A percentile compares a stretch with the other conserved stretches of the same genome.
These are phyloP conservation scores for Capsicum baccatum DNA, from an alignment of 257 asterid species.

Conservation along the genomic window DNA sequence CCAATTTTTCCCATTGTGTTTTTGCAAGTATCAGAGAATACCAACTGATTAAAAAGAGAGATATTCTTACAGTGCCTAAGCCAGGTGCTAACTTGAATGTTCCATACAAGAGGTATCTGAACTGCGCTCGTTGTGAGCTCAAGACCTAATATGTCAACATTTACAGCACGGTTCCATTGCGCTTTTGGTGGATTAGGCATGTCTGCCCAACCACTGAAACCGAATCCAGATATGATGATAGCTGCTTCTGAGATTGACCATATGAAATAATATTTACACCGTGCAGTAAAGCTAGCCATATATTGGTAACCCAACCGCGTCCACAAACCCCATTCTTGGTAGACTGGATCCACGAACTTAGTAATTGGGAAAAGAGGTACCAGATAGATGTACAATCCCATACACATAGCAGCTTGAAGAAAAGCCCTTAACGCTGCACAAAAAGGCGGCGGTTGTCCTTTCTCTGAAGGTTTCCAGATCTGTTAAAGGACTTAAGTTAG, in stretches of 20 bases:
- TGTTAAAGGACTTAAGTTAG: slow-evolving; percentile 28
- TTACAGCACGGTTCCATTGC: slow-evolving; percentile 94
- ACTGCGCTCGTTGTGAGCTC: slow-evolving; percentile 93
- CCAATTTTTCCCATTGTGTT: background rate
- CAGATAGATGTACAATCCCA: slow-evolving; percentile 90
- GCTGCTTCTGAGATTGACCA: slow-evolving; percentile 99
- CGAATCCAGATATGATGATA: slow-evolving; percentile 85
- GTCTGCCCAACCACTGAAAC: slow-evolving; percentile 93
- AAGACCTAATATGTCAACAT: slow-evolving; percentile 87
- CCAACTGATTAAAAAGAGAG: slow-evolving; percentile 25
- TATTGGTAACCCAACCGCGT: slow-evolving; percentile 77
- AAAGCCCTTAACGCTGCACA: slow-evolving; percentile 79
- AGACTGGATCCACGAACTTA: slow-evolving; percentile 69
- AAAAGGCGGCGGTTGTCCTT: slow-evolving; percentile 84
- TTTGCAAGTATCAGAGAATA: background rate
- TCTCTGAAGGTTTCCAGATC: slow-evolving; percentile 79
- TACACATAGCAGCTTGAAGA: slow-evolving; percentile 80
- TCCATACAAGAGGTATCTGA: slow-evolving; percentile 90
- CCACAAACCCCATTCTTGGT: slow-evolving; percentile 88
- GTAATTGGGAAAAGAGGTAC: slow-evolving; percentile 84
- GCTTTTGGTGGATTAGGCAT: slow-evolving; percentile 65
- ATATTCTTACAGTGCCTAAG: slow-evolving; percentile 81
- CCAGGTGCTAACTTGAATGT: slow-evolving; percentile 99
- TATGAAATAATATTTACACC: slow-evolving; percentile 96
- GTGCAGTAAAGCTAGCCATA: slow-evolving; percentile 90